Evolutionary conservation across 768 basidiomycete species (phyloP), one percentile per base, ranked within the genome.

Genomic region (Termitomyces sp.): DNA sequence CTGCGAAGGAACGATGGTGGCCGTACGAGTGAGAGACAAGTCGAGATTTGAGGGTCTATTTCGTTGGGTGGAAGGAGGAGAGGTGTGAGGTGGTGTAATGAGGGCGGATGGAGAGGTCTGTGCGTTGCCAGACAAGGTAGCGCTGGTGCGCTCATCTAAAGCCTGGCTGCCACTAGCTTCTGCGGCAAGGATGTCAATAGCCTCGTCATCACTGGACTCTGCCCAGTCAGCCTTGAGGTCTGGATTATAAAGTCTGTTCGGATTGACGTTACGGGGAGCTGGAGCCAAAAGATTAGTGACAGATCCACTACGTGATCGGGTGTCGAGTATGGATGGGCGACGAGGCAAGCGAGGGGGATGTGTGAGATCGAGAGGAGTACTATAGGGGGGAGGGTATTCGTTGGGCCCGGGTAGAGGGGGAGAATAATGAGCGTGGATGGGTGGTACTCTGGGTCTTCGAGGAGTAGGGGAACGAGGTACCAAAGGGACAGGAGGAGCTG

Each of bases 161-260:
- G 85, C 84, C 64, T 87, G 87, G 62, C 88, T 87, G 8, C 91
- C 90, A 57, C 88, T 89, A 14, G 88, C 77, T 11, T 84, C 90
- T 17, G 91, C 90, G 0, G 91, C 87, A 32, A 92, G 81, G 41
- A 89, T 72, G 62, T 90, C 83, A 52, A 93, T 90, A 14, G 90
- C 91, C 67, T 93, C 91, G 53, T 93, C 91, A 58, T 93, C 91
- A 61, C 90, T 92, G 5, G 81, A 83, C 66, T 90, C 83, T 53
- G 80, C 74, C 91, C 93, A 90, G 62, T 94, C 78, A 54, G 66
- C 73, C 64, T 85, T 85, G 8, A 69, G 57, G 59, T 79, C 79
- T 15, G 72, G 65, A 64, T 77, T 75, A 46, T 68, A 70, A 14
- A 65, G 58, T 58, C 71, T 65, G 17, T 65, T 63, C 15, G 64